A percentile compares a stretch with the other conserved stretches of the same genome.
Evolutionary conservation across 495 filamentous ascomycete genomes (phyloP).

Genomic region (Cairneyella variabilis): DNA sequence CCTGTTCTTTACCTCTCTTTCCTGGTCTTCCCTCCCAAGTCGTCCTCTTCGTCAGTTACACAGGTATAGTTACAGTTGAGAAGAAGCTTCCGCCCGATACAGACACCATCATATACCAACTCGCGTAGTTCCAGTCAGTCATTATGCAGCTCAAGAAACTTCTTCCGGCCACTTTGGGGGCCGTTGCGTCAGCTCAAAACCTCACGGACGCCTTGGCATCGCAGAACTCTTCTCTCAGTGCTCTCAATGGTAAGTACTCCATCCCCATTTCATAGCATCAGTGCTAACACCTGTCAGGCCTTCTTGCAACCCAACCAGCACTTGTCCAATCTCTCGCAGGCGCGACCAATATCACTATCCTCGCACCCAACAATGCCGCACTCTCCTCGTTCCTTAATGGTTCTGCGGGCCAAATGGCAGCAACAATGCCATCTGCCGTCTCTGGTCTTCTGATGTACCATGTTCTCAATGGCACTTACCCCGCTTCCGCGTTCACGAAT

Average conservation of each 20-base stretch:
- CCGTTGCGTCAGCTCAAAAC: slow-evolving; percentile 29
- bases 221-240: slow-evolving; percentile 26
- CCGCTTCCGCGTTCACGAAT: slow-evolving; percentile 35
- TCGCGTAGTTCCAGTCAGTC: neutral
- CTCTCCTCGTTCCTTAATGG: slow-evolving; percentile 37
- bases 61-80: too few species aligned
- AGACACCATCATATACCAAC: neutral
- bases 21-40: neutral
- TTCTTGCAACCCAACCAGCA: slow-evolving; percentile 36
- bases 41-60: neutral
- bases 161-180: slow-evolving; percentile 20
- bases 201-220: slow-evolving; percentile 33
- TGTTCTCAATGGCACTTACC: slow-evolving; percentile 54
- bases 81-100: neutral
- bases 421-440: slow-evolving; percentile 33
- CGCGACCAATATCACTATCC: slow-evolving; percentile 53
- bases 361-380: slow-evolving; percentile 61
- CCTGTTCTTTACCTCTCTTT: neutral
- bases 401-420: slow-evolving; percentile 20
- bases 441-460: slow-evolving; percentile 59
- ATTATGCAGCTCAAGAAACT: slow-evolving; percentile 37
- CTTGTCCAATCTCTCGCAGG: slow-evolving; percentile 34
- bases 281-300: slow-evolving; percentile 9
- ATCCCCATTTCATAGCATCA: neutral
- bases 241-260: slow-evolving; percentile 30